These are phyloP conservation scores for Ophiostoma sp. DNA, from an alignment of 2,329 filamentous ascomycete genomes.

Conservation along the genomic window DNA sequence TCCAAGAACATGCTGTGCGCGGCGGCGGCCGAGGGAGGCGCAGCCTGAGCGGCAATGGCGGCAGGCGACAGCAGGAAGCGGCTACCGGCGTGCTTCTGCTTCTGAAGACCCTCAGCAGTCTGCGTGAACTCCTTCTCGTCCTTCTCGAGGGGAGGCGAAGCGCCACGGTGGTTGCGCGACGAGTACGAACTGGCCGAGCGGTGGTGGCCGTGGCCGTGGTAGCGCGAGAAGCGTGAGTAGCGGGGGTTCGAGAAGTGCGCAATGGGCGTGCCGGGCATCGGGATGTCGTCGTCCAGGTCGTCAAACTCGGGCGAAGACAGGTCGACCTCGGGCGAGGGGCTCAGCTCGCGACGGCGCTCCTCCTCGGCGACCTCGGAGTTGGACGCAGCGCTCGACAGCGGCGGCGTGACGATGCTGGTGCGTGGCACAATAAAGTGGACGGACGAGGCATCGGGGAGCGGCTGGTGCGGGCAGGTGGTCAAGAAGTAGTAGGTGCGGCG, in stretches of 20 bases:
- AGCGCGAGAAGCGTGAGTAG: conserved; percentile 6
- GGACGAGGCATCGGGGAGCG: conserved; percentile 66
- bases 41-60: conserved; percentile 34
- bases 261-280: conserved; percentile 61
- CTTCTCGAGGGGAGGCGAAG: conserved; percentile 85
- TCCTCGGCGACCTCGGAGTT: conserved; percentile 71
- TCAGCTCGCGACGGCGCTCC: conserved; percentile 68
- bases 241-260: conserved; percentile 56
- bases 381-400: conserved; percentile 69
- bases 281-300: conserved; percentile 62
- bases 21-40: conserved; percentile 28
- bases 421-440: conserved; percentile 46
- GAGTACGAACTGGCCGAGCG: conserved; percentile 40
- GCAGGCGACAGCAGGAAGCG: conserved; percentile 35
- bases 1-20: conserved; percentile 40
- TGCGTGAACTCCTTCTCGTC: conserved; percentile 97
- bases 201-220: conserved; percentile 5
- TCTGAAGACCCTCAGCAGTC: conserved; percentile 82
- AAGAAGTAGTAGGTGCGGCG: conserved; percentile 96
- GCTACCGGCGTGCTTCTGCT: conserved; percentile 58
- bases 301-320: conserved; percentile 85
- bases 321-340: conserved; percentile 90
- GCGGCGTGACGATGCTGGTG: conserved; percentile 75
- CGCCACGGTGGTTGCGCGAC: conserved; percentile 59
- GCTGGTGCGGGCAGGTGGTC: conserved; percentile 80